These are phyloP conservation scores for Hawksworthiomyces lignivorus DNA, from an alignment of 2,329 filamentous ascomycete genomes.

Conservation along the genomic window DNA sequence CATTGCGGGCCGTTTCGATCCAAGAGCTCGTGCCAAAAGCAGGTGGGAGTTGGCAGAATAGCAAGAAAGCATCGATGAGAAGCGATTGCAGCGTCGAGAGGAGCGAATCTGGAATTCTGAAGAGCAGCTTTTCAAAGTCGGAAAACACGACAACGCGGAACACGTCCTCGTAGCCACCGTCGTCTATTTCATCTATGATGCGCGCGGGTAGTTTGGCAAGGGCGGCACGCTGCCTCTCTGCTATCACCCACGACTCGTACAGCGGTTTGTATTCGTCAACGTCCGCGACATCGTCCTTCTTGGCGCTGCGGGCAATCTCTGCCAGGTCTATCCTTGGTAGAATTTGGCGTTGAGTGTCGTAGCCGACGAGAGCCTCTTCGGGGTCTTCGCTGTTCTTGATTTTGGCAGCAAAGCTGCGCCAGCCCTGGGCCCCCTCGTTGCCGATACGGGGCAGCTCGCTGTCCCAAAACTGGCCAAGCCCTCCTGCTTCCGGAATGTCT, in stretches of 20 bases:
- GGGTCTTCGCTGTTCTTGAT: constrained; percentile 22
- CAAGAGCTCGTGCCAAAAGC: constrained; percentile 20
- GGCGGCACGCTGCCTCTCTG: constrained; percentile 44
- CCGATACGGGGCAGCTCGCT: constrained; percentile 73
- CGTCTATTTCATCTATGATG: constrained; percentile 63
- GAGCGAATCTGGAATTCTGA: constrained; percentile 35
- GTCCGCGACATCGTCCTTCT: constrained; percentile 11
- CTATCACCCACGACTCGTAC: constrained; percentile 42
- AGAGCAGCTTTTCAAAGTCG: constrained; percentile 61
- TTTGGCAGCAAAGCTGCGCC: constrained; percentile 42
- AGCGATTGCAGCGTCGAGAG: constrained; percentile 30
- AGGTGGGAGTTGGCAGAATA: constrained; percentile 59
- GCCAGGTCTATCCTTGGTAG: constrained; percentile 8
- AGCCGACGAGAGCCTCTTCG: constrained; percentile 1
- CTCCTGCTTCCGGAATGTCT: background rate
- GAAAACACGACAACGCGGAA: constrained; percentile 74
- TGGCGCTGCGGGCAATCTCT: constrained; percentile 11
- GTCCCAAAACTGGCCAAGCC: constrained; percentile 70
- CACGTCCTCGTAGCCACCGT: constrained; percentile 72
- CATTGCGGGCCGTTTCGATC: constrained; percentile 33
- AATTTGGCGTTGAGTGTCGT: background rate
- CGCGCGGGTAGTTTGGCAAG: constrained; percentile 58
- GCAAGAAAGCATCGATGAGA: constrained; percentile 62
- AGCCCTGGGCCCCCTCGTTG: constrained; percentile 63
- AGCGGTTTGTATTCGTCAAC: constrained; percentile 11